Base-by-base conservation (phyloP, 1,284 basidiomycete genomes). In the Trametes pubescens region DNA sequence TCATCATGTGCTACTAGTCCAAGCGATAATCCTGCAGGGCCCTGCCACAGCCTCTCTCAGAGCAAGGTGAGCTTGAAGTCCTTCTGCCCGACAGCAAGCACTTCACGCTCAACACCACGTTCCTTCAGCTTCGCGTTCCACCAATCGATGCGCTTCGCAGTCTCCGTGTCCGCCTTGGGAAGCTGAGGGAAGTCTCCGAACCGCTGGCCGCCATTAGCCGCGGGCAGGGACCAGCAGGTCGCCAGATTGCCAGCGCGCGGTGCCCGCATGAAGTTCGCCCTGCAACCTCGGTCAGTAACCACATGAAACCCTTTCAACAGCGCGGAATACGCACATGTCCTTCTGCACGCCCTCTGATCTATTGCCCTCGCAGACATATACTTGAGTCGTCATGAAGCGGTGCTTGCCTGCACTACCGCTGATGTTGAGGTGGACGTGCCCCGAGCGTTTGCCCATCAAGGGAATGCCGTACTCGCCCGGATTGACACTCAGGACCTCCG, bases 291-390 rank as follows among this genome's bases (percentile, higher is more conserved):
- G 14, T 48, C 35, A n/a, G 29, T 10, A 32, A 4, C 22, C 24
- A n/a, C 3, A 37, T 40, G 26, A 2, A 34, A 16, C 29, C 8
- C 29, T 21, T 18, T 32, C 13, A 14, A 37, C 5, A 29, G 9
- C 2, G 26, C 53, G 35, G 22, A 2, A 26, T 13, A 69, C 74
- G 47, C 54, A 76, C 74, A 73, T 57, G 56, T 76, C 74, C 1
- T 24, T 34, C n/a, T 53, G 26, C 64, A 73, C 60, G 16, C 47
- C 43, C 21, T 51, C 46, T 22, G 54, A n/a, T 52, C 72, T 64
- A 62, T 76, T 76, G 18, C 61, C 66, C 18, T 63, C 51, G 61
- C 72, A 74, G 0, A 75, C 56, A 51, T 75, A 75, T 47, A 70
- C 56, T 64, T 76, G 74, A 3, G 72, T 74, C 48, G 74, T 75